Evolutionary conservation across 495 filamentous ascomycete genomes (phyloP).

Genomic region (Alectoria sarmentosa): DNA sequence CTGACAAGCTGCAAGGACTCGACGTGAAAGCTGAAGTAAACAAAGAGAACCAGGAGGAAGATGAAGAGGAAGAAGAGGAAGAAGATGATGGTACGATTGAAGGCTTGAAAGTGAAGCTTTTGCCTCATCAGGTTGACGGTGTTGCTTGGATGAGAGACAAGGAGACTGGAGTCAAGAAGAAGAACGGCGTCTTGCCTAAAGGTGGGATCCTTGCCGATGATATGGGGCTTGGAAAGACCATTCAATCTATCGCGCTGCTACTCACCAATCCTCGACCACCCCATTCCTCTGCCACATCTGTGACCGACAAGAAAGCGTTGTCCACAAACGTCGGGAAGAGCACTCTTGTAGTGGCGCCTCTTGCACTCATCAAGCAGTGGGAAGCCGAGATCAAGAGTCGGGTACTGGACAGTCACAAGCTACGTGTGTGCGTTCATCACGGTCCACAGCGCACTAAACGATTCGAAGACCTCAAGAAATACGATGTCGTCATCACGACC

Average conservation of each 20-base stretch:
- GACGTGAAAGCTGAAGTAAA: conserved; percentile 35
- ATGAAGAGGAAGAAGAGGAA: conserved; percentile 57
- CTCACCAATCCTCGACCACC: conserved; percentile 69
- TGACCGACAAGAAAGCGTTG: conserved; percentile 49
- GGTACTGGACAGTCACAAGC: conserved; percentile 55
- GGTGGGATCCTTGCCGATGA: conserved; percentile 85
- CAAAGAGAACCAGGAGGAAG: conserved; percentile 34
- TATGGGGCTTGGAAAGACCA: conserved; percentile 60
- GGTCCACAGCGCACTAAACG: conserved; percentile 77
- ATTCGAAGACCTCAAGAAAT: conserved; percentile 62
- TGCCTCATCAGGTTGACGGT: conserved; percentile 90
- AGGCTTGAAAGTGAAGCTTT: conserved; percentile 75
- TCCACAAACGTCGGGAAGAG: conserved; percentile 58
- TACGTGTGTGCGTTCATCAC: conserved; percentile 84
- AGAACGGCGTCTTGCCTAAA: conserved; percentile 67
- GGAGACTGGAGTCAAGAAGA: conserved; percentile 72
- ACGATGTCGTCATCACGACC: conserved; percentile 96
- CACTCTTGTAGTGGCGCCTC: conserved; percentile 88
- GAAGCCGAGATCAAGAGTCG: conserved; percentile 83
- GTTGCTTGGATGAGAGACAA: conserved; percentile 89
- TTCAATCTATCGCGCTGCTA: conserved; percentile 76
- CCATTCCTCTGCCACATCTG: conserved; percentile 8
- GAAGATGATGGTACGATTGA: conserved; percentile 68
- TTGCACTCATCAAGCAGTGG: conserved; percentile 97
- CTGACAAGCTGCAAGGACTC: conserved; percentile 53